Percentiles rank a stretch among this genome's conserved stretches.
Conservation (phyloP, 495 filamentous ascomycete species). For the Neohortaea acidophila region DNA sequence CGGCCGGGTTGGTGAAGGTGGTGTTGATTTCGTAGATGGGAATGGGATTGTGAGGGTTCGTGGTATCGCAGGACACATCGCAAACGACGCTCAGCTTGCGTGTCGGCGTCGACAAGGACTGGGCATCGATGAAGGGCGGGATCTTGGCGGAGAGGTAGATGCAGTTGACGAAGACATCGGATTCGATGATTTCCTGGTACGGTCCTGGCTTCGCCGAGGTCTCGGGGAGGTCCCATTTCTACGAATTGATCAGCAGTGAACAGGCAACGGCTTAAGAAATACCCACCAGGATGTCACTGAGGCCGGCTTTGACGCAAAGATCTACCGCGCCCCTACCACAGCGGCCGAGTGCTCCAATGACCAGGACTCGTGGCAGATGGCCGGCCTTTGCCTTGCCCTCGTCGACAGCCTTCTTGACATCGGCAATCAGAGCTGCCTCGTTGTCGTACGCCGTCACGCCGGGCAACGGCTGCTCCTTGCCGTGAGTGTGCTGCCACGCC, state of each 20-base stretch:
- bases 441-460: slow-evolving; percentile 61
- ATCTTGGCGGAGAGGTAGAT: slow-evolving; percentile 65
- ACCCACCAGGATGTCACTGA: slow-evolving; percentile 27
- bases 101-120: slow-evolving; percentile 49
- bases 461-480: slow-evolving; percentile 45
- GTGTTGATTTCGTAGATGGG: slow-evolving; percentile 74
- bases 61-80: slow-evolving; percentile 52
- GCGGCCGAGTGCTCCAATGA: slow-evolving; percentile 60
- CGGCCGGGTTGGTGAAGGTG: slow-evolving; percentile 71
- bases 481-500: slow-evolving; percentile 72
- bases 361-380: slow-evolving; percentile 37
- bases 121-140: slow-evolving; percentile 55
- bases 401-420: slow-evolving; percentile 54
- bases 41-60: slow-evolving; percentile 61
- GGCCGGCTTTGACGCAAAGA: slow-evolving; percentile 57
- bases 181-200: slow-evolving; percentile 71
- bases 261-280: not conserved
- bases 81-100: slow-evolving; percentile 73
- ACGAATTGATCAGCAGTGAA: slow-evolving; percentile 42
- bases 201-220: slow-evolving; percentile 65
- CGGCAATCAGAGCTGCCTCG: slow-evolving; percentile 52
- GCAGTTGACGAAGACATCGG: slow-evolving; percentile 51
- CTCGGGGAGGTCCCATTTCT: slow-evolving; percentile 90
- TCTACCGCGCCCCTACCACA: slow-evolving; percentile 80
- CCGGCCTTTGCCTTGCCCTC: slow-evolving; percentile 41